Conservation (phyloP, 2,329 filamentous ascomycete genomes). For the Phaeosphaeriaceae sp. region DNA sequence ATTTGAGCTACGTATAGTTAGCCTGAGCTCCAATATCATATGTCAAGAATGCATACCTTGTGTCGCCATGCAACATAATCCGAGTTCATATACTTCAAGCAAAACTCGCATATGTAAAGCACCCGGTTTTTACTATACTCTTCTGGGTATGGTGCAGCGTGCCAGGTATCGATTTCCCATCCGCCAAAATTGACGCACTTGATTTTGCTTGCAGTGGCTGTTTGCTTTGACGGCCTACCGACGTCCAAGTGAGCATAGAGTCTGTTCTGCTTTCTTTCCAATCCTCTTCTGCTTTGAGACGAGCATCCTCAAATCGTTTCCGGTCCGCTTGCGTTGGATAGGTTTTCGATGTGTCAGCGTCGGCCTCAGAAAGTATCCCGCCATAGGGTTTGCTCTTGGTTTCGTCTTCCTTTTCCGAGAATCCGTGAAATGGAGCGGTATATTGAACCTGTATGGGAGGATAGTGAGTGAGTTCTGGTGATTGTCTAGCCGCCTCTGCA, state of each 20-base stretch:
- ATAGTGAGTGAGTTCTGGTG: conserved; percentile 58
- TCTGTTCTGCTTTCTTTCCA: conserved; percentile 74
- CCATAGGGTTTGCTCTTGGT: conserved; percentile 93
- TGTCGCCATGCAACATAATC: conserved; percentile 98
- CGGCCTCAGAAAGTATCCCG: conserved; percentile 84
- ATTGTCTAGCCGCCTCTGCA: conserved; percentile 50
- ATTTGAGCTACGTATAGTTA: conserved; percentile 66
- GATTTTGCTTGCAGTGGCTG: conserved; percentile 92
- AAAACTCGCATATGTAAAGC: conserved; percentile 99
- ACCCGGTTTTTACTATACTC: conserved; percentile 97
- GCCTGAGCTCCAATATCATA: conserved; percentile 1
- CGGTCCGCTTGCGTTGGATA: conserved; percentile 81
- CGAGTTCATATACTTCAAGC: conserved; percentile 99
- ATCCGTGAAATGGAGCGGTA: conserved; percentile 82
- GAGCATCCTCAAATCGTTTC: conserved; percentile 85
- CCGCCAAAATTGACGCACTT: conserved; percentile 98
- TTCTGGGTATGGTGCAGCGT: conserved; percentile 95
- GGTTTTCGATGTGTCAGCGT: conserved; percentile 91
- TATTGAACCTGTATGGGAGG: conserved; percentile 69
- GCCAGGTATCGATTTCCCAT: conserved; percentile 99
- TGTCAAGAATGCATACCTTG: conserved; percentile 60
- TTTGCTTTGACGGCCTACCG: conserved; percentile 66
- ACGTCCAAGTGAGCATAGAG: conserved; percentile 70
- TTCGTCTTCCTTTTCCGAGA: conserved; percentile 91
- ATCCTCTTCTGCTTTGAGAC: conserved; percentile 88